phyloP scores from a whole-genome alignment of 768 basidiomycete genomes.

The Boletus vermiculosoides region DNA sequence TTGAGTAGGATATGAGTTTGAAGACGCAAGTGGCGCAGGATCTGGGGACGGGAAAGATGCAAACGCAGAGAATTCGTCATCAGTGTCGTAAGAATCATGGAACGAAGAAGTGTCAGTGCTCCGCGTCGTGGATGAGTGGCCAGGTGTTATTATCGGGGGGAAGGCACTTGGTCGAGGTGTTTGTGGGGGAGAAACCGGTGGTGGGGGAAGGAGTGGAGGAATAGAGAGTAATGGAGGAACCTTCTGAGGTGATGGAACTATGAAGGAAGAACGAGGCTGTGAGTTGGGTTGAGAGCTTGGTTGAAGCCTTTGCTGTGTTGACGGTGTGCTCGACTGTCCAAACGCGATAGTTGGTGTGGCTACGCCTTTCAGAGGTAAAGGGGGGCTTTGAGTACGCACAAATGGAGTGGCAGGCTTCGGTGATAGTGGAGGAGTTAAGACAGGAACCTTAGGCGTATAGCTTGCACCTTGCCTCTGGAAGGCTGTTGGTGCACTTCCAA shows the following conservation, averaged over 20 bases:
- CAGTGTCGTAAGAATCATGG: conserved; percentile 30
- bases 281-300: conserved; percentile 20
- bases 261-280: conserved; percentile 18
- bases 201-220: conserved; percentile 33
- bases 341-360: conserved; percentile 1
- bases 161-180: conserved; percentile 27
- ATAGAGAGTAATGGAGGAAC: conserved; percentile 23
- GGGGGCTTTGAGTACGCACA: conserved; percentile 16
- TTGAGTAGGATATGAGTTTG: conserved; percentile 10
- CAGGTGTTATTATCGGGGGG: conserved; percentile 6
- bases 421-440: conserved; percentile 27
- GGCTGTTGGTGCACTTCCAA: neutral
- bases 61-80: conserved; percentile 56
- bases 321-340: conserved; percentile 1
- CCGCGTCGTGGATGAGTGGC: conserved; percentile 9
- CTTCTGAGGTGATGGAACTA: conserved; percentile 26
- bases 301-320: conserved; percentile 16
- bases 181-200: conserved; percentile 31
- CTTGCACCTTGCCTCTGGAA: conserved; percentile 1
- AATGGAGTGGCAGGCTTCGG: conserved; percentile 29
- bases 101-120: conserved; percentile 1
- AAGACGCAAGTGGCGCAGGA: conserved; percentile 5
- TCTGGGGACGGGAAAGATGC: conserved; percentile 29
- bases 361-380: conserved; percentile 3
- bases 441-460: conserved; percentile 10